Percentiles rank a stretch among this genome's conserved stretches.
phyloP scores from a whole-genome alignment of 164 flowering plant genomes.

The Nymphaea thermarum region DNA sequence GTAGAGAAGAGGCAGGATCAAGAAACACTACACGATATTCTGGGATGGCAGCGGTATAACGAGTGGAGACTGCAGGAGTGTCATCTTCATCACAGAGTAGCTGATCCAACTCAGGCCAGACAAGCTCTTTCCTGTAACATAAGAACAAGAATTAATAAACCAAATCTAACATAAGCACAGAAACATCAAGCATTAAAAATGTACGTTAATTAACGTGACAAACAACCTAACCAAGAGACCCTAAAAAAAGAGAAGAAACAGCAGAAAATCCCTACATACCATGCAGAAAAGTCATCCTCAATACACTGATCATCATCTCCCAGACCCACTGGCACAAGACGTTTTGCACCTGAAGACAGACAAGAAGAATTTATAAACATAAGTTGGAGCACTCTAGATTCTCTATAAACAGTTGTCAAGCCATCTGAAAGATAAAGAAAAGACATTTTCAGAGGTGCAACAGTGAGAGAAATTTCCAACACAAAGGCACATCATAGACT shows the following conservation, averaged over 20 bases:
- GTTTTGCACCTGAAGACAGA: slow-evolving; percentile 58
- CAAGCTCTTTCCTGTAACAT: slow-evolving; percentile 54
- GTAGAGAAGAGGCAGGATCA: slow-evolving; percentile 33
- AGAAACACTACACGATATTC: slow-evolving; percentile 76
- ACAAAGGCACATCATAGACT: too few species aligned
- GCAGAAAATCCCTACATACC: slow-evolving; percentile 30
- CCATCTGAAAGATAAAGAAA: too few species aligned
- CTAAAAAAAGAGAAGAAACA: neutral
- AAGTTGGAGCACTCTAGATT: too few species aligned
- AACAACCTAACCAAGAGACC: neutral
- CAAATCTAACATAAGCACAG: neutral
- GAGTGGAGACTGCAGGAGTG: slow-evolving; percentile 48
- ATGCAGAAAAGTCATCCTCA: slow-evolving; percentile 95
- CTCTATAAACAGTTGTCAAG: too few species aligned
- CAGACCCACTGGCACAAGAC: slow-evolving; percentile 77
- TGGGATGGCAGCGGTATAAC: slow-evolving; percentile 79
- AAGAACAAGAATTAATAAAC: neutral
- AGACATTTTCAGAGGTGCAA: too few species aligned
- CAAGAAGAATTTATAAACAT: neutral
- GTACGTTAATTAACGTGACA: too few species aligned
- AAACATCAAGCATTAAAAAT: neutral
- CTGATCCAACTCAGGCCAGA: slow-evolving; percentile 94
- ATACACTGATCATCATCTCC: slow-evolving; percentile 99
- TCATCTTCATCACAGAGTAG: slow-evolving; percentile 77
- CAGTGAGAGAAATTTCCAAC: too few species aligned